These are phyloP conservation scores for Claviceps pazoutovae DNA, from an alignment of 2,329 filamentous ascomycete species.

Conservation along the genomic window DNA sequence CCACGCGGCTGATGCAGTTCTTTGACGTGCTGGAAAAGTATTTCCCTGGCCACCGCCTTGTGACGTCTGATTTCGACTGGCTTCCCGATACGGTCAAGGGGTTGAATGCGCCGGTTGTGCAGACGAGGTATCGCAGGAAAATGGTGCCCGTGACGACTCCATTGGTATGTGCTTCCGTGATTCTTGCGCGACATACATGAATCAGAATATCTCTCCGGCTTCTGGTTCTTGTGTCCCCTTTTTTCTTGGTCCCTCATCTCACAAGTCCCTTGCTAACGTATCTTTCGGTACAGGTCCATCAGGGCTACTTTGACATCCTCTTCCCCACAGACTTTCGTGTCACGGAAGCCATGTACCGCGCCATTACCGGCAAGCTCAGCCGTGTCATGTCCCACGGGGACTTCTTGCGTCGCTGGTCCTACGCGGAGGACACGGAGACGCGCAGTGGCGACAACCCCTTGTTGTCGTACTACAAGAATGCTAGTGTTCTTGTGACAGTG, in stretches of 20 bases:
- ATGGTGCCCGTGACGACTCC: conserved; percentile 86
- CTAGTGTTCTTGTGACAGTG: conserved; percentile 79
- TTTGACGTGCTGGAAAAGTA: conserved; percentile 79
- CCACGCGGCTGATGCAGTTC: conserved; percentile 90
- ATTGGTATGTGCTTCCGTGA: conserved; percentile 40
- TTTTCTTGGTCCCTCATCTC: background rate
- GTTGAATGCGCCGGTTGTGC: conserved; percentile 86
- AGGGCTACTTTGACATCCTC: conserved; percentile 97
- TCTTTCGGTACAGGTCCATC: conserved; percentile 54
- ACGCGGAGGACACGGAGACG: conserved; percentile 78
- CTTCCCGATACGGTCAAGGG: conserved; percentile 73
- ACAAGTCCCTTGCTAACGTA: background rate
- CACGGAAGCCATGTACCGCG: conserved; percentile 82
- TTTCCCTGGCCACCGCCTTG: conserved; percentile 78
- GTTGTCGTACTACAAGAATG: conserved; percentile 88
- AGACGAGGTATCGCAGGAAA: conserved; percentile 76
- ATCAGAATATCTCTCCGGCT: too few relatives aligned
- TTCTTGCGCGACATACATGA: too few relatives aligned
- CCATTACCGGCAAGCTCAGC: conserved; percentile 83
- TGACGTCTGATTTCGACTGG: conserved; percentile 81
- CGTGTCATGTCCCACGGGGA: conserved; percentile 76
- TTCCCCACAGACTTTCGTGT: conserved; percentile 93
- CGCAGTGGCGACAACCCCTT: conserved; percentile 86
- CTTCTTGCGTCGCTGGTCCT: conserved; percentile 82
- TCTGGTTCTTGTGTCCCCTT: background rate